phyloP scores from a whole-genome alignment of 2,329 filamentous ascomycete species.

The Fusarium foetens region DNA sequence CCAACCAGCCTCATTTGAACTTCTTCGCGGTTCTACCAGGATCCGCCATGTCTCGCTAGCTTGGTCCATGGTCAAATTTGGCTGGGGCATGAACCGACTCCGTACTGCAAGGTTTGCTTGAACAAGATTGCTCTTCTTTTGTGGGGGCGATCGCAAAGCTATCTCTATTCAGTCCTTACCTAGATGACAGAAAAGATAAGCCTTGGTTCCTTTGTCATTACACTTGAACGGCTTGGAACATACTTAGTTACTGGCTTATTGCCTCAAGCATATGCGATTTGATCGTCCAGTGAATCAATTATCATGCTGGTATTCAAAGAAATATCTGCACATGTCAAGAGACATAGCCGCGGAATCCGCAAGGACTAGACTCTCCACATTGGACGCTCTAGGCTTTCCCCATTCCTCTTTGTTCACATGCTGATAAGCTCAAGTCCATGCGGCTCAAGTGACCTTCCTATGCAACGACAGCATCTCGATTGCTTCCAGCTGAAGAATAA shows the following conservation, averaged over 20 bases:
- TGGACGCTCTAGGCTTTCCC: constrained; percentile 24
- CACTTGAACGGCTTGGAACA: not conserved
- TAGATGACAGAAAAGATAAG: not conserved
- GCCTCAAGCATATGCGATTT: not conserved
- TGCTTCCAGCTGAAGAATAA: not conserved
- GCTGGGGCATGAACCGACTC: constrained; percentile 18
- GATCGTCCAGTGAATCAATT: not conserved
- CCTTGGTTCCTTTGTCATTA: not conserved
- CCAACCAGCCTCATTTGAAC: constrained; percentile 33
- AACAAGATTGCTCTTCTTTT: constrained; percentile 5
- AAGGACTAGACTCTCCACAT: constrained; percentile 25
- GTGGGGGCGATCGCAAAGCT: constrained; percentile 7
- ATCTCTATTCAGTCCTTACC: constrained; percentile 4
- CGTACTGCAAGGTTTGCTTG: constrained; percentile 14
- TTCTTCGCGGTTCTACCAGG: constrained; percentile 36
- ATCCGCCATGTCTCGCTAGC: constrained; percentile 27
- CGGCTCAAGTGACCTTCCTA: constrained; percentile 16
- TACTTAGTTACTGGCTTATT: not conserved
- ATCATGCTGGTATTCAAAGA: not conserved
- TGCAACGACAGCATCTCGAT: not conserved
- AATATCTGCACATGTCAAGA: constrained; percentile 2
- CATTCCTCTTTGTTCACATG: constrained; percentile 31
- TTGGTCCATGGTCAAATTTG: constrained; percentile 14
- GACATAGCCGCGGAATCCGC: constrained; percentile 15
- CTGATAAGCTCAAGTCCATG: constrained; percentile 12